Base-by-base conservation (phyloP, 1,139 yeast genomes). In the Nematodospora anomalae region DNA sequence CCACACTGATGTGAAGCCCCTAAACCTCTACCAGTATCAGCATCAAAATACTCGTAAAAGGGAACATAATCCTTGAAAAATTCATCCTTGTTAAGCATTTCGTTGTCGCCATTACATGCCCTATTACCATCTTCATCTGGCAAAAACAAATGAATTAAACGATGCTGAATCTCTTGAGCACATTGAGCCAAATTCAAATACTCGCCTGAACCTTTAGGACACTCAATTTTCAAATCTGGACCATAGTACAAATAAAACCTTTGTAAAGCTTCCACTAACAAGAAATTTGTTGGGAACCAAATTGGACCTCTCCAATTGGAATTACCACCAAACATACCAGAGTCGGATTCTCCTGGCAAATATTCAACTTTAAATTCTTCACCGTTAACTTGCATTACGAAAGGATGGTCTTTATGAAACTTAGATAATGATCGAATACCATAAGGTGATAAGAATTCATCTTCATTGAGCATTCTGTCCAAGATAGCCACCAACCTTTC, bases 271-370 rank as follows among this genome's bases (percentile, higher is more conserved):
- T 90, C 97, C 41, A 89, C 89, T 34, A 90, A 68, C 46, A 90
- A 67, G 62, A 90, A 90, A 55, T 86, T 89, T 9, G 89, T 88
- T 16, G 97, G 96, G 71, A 90, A 88, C 97, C 97, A 90, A 53
- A 90, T 88, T n/a, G 97, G 97, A 4, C 97, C 97, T 62, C 97
- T 76, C 97, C 97, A 90, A 62, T 89, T 90, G 20, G 96, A 88
- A 58, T 90, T 90, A 47, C 97, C 97, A 39, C 97, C 97, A 73
- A 90, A 90, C 79, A 90, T 77, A 8, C 96, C 96, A 3, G 95
- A 83, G 55, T 88, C 94, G 14, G 96, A 85, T 59, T 90, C 97
- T 14, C 96, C 97, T 2, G 97, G 88, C 41, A 89, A 76, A 60
- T 90, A 90, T 45, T 77, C 79, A 24, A 90, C 95, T 26, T 70